phyloP scores from a whole-genome alignment of 2,329 filamentous ascomycete species.

The Coniella vitis region DNA sequence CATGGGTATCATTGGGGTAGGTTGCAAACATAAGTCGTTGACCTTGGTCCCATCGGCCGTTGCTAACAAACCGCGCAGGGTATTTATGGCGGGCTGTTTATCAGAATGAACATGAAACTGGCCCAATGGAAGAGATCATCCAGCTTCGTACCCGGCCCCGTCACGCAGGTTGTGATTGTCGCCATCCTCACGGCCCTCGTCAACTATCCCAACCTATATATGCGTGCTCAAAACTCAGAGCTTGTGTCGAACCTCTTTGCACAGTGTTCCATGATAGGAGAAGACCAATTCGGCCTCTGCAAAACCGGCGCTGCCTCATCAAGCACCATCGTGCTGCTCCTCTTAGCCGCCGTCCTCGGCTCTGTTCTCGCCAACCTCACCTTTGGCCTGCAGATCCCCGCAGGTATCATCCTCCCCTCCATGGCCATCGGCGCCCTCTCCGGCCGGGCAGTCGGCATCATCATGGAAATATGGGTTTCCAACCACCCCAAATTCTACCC shows the following conservation, averaged over 20 bases:
- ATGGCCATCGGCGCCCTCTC: conserved; percentile 92
- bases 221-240: conserved; percentile 86
- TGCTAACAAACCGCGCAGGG: conserved; percentile 40
- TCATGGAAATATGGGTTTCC: conserved; percentile 81
- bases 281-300: conserved; percentile 87
- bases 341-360: conserved; percentile 76
- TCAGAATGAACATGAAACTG: conserved; percentile 85
- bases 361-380: conserved; percentile 82
- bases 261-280: conserved; percentile 74
- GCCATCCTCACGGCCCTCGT: conserved; percentile 77
- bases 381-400: conserved; percentile 89
- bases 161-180: conserved; percentile 73
- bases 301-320: conserved; percentile 77
- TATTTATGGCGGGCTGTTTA: conserved; percentile 91
- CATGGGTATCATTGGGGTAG: conserved; percentile 72
- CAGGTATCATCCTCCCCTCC: conserved; percentile 90
- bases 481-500: conserved; percentile 69
- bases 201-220: conserved; percentile 94
- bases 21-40: conserved; percentile 17
- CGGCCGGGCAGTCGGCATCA: conserved; percentile 81
- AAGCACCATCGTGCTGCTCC: conserved; percentile 72
- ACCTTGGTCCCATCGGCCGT: neutral
- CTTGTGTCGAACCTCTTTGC: conserved; percentile 88
- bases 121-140: conserved; percentile 69
- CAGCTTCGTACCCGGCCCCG: conserved; percentile 61